Base-by-base conservation (phyloP, 2,329 filamentous ascomycete species). In the Xylariaceae sp. region DNA sequence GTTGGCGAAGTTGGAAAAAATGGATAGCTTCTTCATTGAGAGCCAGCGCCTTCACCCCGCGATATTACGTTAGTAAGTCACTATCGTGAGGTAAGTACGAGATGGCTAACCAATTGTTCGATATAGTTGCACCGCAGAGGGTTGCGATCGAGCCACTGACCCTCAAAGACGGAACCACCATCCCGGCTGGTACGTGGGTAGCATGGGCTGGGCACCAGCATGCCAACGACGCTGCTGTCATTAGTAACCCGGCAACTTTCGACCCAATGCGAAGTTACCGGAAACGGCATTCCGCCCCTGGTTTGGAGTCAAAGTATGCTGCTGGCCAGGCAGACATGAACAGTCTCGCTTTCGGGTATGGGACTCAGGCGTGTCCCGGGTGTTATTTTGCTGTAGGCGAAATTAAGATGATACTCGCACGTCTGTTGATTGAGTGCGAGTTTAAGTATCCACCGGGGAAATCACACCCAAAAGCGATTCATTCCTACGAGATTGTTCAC, bases 161-260 rank as follows among this genome's bases (percentile, higher is more conserved):
- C 2, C 22, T 53, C 2, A 45, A 37, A 25, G 50, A 51, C 16
- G 45, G 48, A 1, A 48, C 45, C 17, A 6, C 36, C 11, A 48
- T 53, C 33, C 48, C 48, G 4, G 25, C 35, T 4, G 48, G 50
- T 14, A 12, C 45, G 3, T 10, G 37, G 11, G 22, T 53, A 11
- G 25, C 39, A 6, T 53, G 23, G 17, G 39, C 42, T 6, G 22
- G 39, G 12, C 4, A 12, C 4, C 23, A 37, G 6, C 40, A 50
- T 29, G 12, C 11, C 5, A 46, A 27, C 16, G 38, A 41, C 10
- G 33, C 43, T 1, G 33, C 22, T 3, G 37, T 46, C 7, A 25
- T 23, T 1, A 37, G 37, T 10, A 17, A 46, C 3, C 44, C 44
- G 5, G 23, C 41, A 7, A 11, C 16, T 3, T 46, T 46, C 23